phyloP scores from a whole-genome alignment of 2,329 filamentous ascomycete genomes.

The Alternaria metachromatica region DNA sequence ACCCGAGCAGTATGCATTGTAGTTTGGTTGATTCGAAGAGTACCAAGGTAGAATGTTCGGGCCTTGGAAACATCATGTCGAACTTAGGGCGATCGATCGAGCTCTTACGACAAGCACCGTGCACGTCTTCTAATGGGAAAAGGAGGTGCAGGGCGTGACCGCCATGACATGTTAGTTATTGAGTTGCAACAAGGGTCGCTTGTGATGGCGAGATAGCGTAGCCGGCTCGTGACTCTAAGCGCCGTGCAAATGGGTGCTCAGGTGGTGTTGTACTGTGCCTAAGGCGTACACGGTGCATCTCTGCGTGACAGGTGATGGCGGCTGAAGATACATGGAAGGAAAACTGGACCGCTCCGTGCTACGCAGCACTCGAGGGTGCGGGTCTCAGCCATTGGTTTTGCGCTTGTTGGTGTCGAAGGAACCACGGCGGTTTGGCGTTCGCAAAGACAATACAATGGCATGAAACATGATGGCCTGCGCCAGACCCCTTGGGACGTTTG shows the following conservation, averaged over 20 bases:
- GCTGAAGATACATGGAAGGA: background rate
- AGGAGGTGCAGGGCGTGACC: background rate
- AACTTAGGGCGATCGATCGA: constrained; percentile 1
- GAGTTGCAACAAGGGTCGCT: background rate
- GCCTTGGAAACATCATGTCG: background rate
- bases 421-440: constrained; percentile 7
- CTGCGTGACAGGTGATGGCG: background rate
- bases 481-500: constrained; percentile 31
- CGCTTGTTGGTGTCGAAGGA: background rate
- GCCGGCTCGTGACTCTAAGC: constrained; percentile 2
- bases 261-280: constrained; percentile 7
- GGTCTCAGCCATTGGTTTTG: constrained; percentile 5
- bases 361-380: background rate
- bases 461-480: constrained; percentile 5
- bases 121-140: background rate
- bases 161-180: background rate
- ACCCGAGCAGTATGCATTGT: background rate
- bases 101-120: background rate
- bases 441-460: background rate
- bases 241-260: constrained; percentile 1
- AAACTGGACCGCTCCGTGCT: background rate
- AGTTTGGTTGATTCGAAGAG: background rate
- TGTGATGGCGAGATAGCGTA: background rate
- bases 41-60: background rate
- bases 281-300: constrained; percentile 1